Percentiles rank a stretch among this genome's conserved stretches.
These are phyloP conservation scores for Scheffersomyces stipitis DNA, from an alignment of 805 yeast species.

Conservation along the genomic window DNA sequence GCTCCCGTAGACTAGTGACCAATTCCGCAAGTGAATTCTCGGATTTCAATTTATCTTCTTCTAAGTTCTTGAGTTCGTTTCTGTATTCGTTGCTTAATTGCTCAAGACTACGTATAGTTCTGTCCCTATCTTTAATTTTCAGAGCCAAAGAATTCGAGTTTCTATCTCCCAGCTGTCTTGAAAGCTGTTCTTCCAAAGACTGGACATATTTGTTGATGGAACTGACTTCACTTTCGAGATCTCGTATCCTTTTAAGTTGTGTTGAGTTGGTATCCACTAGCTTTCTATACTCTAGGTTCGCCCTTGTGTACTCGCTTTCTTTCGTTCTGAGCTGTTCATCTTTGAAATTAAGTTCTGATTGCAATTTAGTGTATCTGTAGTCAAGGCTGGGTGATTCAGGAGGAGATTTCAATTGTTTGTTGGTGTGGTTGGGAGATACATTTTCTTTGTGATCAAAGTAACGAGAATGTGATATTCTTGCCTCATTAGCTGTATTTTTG, in stretches of 20 bases:
- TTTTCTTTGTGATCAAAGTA: no score
- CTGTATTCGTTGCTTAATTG: conserved; percentile 16
- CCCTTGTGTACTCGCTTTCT: conserved; percentile 1
- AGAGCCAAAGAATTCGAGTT: conserved; percentile 4
- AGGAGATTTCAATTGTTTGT: background rate
- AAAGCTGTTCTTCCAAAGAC: conserved; percentile 15
- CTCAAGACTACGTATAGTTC: conserved; percentile 15
- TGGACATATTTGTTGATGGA: conserved; percentile 16
- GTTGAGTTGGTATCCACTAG: conserved; percentile 3
- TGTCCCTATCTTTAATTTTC: conserved; percentile 14
- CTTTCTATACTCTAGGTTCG: no score
- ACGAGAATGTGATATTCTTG: no score
- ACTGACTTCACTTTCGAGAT: conserved; percentile 16
- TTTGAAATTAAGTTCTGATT: conserved; percentile 8
- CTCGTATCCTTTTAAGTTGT: conserved; percentile 10
- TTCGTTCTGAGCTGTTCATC: conserved; percentile 4
- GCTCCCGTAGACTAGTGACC: conserved; percentile 15
- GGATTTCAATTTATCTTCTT: conserved; percentile 8
- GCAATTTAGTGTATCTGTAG: no score
- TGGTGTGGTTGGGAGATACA: no score
- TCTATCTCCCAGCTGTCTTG: conserved; percentile 2
- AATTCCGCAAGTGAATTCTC: conserved; percentile 10
- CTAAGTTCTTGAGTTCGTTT: conserved; percentile 12
- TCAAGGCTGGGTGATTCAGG: background rate
- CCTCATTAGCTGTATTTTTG: background rate